Conservation (phyloP, 2,329 filamentous ascomycete genomes). For the Elsinoe australis region DNA sequence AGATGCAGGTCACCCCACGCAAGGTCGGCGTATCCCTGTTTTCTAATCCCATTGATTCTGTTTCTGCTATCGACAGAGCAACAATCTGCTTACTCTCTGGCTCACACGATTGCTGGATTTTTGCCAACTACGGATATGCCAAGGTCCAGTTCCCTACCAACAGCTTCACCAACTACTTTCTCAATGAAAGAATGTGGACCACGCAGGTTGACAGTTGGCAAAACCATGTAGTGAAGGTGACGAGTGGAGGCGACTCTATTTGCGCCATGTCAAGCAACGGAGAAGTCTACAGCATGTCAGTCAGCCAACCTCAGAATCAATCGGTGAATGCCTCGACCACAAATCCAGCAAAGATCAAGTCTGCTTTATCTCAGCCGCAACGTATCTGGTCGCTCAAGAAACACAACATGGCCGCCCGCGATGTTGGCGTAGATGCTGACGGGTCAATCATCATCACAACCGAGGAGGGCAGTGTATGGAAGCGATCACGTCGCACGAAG, state of each 20-base stretch:
- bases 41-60: conserved; percentile 62
- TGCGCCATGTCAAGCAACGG: conserved; percentile 77
- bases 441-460: conserved; percentile 93
- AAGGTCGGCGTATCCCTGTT: conserved; percentile 84
- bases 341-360: conserved; percentile 82
- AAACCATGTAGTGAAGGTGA: conserved; percentile 66
- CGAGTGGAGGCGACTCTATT: conserved; percentile 82
- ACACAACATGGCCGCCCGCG: conserved; percentile 71
- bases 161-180: conserved; percentile 60
- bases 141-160: conserved; percentile 77
- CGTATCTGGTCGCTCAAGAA: conserved; percentile 87
- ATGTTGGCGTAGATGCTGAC: conserved; percentile 83
- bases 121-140: conserved; percentile 94
- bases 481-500: conserved; percentile 72
- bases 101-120: conserved; percentile 84
- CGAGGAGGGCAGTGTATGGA: conserved; percentile 87
- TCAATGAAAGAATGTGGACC: conserved; percentile 58
- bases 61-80: conserved; percentile 83
- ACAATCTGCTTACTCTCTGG: conserved; percentile 73
- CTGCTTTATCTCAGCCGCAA: conserved; percentile 67
- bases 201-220: conserved; percentile 57
- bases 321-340: conserved; percentile 66
- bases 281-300: conserved; percentile 77
- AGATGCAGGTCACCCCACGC: conserved; percentile 71
- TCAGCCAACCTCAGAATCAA: conserved; percentile 58